These are phyloP conservation scores for Penicillium arizonense DNA, from an alignment of 495 filamentous ascomycete genomes.

Conservation along the genomic window DNA sequence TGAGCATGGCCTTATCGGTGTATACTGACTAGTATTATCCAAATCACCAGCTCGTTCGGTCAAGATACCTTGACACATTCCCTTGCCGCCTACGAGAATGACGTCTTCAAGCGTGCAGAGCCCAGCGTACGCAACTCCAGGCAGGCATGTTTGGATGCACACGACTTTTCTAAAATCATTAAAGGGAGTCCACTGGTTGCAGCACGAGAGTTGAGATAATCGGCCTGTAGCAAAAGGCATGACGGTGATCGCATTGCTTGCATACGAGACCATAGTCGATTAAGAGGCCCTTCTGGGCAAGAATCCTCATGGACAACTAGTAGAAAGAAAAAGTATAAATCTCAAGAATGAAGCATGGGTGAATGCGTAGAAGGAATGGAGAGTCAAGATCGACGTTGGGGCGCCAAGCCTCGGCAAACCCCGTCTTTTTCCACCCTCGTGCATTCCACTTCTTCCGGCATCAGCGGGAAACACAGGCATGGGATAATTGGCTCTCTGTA, in stretches of 20 bases:
- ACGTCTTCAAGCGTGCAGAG: constrained; percentile 47
- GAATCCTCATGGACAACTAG: too few relatives aligned
- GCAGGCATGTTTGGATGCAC: constrained; percentile 63
- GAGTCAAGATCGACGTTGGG: too few relatives aligned
- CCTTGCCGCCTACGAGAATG: constrained; percentile 49
- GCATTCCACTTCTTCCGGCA: not conserved
- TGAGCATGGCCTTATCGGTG: not conserved
- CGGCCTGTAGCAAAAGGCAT: not conserved
- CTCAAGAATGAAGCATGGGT: too few relatives aligned
- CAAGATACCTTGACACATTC: constrained; percentile 18
- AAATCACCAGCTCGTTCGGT: constrained; percentile 8
- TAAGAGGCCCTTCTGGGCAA: not conserved
- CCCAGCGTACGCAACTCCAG: constrained; percentile 55
- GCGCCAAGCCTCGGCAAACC: constrained; percentile 1
- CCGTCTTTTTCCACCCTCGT: not conserved
- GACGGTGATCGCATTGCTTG: too few relatives aligned
- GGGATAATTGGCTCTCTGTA: not conserved
- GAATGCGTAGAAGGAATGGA: too few relatives aligned
- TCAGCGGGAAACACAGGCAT: not conserved
- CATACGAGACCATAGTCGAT: not conserved
- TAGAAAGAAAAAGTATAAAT: not conserved
- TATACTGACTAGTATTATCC: not conserved
- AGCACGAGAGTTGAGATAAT: constrained; percentile 5
- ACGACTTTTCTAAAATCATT: constrained; percentile 46
- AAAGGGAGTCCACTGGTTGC: constrained; percentile 35